Evolutionary conservation across 495 filamentous ascomycete genomes (phyloP), one percentile per base, ranked within the genome.

Genomic region (Talaromyces stipitatus): DNA sequence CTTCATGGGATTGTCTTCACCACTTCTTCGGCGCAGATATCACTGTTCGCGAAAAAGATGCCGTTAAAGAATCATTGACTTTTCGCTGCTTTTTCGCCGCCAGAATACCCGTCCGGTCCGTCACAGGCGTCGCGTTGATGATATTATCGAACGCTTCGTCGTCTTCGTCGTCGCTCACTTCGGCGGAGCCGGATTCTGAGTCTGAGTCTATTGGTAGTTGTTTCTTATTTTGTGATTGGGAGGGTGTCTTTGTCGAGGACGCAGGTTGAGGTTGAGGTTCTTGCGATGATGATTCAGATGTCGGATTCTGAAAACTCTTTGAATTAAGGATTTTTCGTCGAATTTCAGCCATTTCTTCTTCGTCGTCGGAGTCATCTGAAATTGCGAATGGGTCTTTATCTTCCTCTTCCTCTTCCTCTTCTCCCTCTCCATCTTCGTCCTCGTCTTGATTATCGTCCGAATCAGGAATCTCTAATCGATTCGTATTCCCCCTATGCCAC

Each of bases 331-430:
- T 89, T 62, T 87, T 86, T 38, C 84, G 83, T 36, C 94, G 78
- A 26, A 98, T 84, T 61, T 94, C 91, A 38, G 90, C 92, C 89
- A 96, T 97, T 55, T 87, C 87, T 47, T 90, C 89, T 62, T 95
- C 88, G 12, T 88, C 85, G 10, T 89, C 85, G 4, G 87, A 86
- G 41, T 90, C 85, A 43, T 92, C 79, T 32, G 88, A 88, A 36
- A 92, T 81, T 22, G 82, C 86, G 56, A 84, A 89, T 1, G 83
- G 85, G 61, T 92, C 84, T 62, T 72, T 80, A 8, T 78, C 81
- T 50, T 78, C 79, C 48, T 56, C 72, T 32, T 78, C 69, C 4
- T 78, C 72, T 11, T 78, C 72, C 0, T 70, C 73, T 1, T 77
- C 74, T 58, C 51, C 73, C 11, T 69, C 75, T 1, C 78, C 76